Base-by-base conservation (phyloP, 257 asterid species). In the Petunia secreta region DNA sequence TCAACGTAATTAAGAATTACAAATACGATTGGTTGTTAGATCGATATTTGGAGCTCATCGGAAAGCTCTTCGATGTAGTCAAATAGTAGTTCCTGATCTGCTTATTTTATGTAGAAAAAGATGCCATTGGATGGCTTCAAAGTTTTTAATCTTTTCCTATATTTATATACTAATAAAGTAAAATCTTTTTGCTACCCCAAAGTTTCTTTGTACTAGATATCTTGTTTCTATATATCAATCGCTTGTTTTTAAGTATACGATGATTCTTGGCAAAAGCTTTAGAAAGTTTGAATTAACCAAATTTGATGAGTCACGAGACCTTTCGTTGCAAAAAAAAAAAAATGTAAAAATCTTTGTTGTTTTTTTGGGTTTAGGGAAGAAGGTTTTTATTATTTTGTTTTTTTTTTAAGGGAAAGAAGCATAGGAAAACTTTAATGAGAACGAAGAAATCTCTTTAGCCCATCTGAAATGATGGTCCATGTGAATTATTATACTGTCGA, bases 61-160 rank as follows among this genome's bases (percentile, higher is more conserved):
- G 79, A 57, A 82, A 79, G 43, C 77, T 63, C 79, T 40, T 77
- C 80, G 86, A 85, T 82, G 84, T 76, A 60, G 84, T 85, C 84
- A 82, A 82, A 82, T 55, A 68, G 44, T 55, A 68, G 44, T 71
- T 67, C 60, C 75, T 25, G 25, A 25, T 82, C 80, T 79, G 50
- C 66, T 46, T 77, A 63, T 60, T 34, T 79, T 39, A 66, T 38
- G 65, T 6, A 40, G 8, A 16, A 68, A 5, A 4, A 69, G 16
- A 71, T 9, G 16, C 48, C 77, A 71, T 71, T 71, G 77, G 77
- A 48, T 37, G 25, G 14, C 3, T 71, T 71, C 60, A 48, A 48
- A 48, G 11, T 8, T 25, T 16, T 69, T 71, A 44, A 46, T 5
- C 10, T 46, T 16, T 71, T 1, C 43, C 77, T 46, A 57, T 4